Evolutionary conservation across 768 basidiomycete genomes (phyloP).

Genomic region (Tremella yokohamensis): DNA sequence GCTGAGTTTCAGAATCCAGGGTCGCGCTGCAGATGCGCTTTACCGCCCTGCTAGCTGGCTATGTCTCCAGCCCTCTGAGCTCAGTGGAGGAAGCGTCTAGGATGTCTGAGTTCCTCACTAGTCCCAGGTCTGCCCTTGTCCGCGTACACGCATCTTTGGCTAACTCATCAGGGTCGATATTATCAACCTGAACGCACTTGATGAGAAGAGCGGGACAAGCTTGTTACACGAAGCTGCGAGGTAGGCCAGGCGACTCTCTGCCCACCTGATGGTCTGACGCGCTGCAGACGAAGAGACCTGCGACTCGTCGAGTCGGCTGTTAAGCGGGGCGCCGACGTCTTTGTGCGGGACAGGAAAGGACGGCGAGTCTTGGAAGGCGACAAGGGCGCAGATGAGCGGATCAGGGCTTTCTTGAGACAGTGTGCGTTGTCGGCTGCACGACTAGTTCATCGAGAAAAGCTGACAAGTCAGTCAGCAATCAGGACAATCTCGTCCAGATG

Average conservation of each 20-base stretch:
- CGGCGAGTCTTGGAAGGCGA: conserved; percentile 64
- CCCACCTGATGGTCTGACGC: neutral
- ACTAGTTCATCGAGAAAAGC: neutral
- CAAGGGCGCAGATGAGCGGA: conserved; percentile 67
- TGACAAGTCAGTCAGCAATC: conserved; percentile 64
- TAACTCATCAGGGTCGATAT: conserved; percentile 67
- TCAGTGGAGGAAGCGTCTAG: conserved; percentile 35
- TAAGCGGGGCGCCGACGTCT: conserved; percentile 81
- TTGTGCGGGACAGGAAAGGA: conserved; percentile 73
- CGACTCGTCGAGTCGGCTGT: conserved; percentile 77
- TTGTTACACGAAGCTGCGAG: conserved; percentile 79
- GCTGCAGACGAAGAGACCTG: conserved; percentile 67
- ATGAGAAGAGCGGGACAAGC: conserved; percentile 70
- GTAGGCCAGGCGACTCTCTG: conserved; percentile 11
- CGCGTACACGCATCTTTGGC: conserved; percentile 34
- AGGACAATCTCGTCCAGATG: conserved; percentile 63
- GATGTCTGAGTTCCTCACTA: conserved; percentile 36
- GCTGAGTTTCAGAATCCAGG: conserved; percentile 62
- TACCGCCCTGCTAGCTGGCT: conserved; percentile 67
- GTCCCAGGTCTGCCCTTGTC: conserved; percentile 28
- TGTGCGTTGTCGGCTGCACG: conserved; percentile 56
- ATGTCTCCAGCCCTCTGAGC: conserved; percentile 59
- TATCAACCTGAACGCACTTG: conserved; percentile 74
- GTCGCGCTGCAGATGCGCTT: conserved; percentile 60
- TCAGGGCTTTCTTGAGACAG: conserved; percentile 76